phyloP scores from a whole-genome alignment of 257 asterid species.

The Nicotiana undulata region DNA sequence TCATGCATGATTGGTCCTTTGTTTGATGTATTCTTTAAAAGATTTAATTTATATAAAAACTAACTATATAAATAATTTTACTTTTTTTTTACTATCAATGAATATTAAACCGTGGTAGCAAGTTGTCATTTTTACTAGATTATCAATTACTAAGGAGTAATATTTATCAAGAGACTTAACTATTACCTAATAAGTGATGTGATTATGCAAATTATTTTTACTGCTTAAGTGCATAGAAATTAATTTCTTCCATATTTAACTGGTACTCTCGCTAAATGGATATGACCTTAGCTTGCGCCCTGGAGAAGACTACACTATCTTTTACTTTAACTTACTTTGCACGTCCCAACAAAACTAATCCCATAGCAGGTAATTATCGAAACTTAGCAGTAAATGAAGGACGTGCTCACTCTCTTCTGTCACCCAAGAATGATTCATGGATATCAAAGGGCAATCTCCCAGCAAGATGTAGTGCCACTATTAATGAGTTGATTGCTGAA shows the following conservation, averaged over 20 bases:
- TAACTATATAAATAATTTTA: too few species aligned
- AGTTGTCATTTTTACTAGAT: too few species aligned
- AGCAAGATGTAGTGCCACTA: slow-evolving; percentile 43
- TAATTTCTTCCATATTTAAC: not conserved
- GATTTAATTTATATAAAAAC: too few species aligned
- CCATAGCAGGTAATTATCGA: slow-evolving; percentile 13
- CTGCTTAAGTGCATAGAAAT: too few species aligned
- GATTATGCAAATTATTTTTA: too few species aligned
- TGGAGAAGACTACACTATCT: too few species aligned
- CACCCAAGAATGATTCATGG: slow-evolving; percentile 33
- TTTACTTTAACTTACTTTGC: not conserved
- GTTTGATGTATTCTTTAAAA: not conserved
- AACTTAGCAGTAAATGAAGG: slow-evolving; percentile 13
- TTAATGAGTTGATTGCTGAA: slow-evolving; percentile 56
- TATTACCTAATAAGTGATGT: too few species aligned
- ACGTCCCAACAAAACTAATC: not conserved
- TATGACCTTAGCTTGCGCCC: too few species aligned
- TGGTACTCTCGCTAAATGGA: not conserved
- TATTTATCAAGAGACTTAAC: too few species aligned
- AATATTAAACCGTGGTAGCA: too few species aligned
- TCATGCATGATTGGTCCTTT: not conserved
- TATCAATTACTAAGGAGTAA: too few species aligned
- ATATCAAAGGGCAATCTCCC: slow-evolving; percentile 36
- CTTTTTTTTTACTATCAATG: too few species aligned
- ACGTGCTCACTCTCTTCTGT: slow-evolving; percentile 90